Percentiles rank a stretch among this genome's conserved stretches.
Evolutionary conservation across 305 asterid genomes (phyloP).

Genomic region (Striga hermonthica): DNA sequence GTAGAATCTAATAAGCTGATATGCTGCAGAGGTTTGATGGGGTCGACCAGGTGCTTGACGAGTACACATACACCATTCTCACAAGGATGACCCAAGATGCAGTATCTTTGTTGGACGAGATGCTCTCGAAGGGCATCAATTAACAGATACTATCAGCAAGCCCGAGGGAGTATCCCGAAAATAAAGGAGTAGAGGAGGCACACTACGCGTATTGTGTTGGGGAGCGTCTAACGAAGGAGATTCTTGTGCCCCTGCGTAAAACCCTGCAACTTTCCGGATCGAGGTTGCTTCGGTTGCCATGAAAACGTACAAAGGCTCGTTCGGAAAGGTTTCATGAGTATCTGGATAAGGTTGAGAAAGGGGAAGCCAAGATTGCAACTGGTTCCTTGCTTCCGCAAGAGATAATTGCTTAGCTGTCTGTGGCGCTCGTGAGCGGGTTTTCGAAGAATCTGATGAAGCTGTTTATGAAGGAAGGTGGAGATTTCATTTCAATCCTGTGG

Average conservation of each 20-base stretch:
- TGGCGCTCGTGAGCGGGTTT: slow-evolving; percentile 47
- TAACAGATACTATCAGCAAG: too few species aligned
- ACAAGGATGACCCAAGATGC: slow-evolving; percentile 76
- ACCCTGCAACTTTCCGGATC: slow-evolving; percentile 39
- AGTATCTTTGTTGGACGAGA: slow-evolving; percentile 65
- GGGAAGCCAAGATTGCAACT: slow-evolving; percentile 40
- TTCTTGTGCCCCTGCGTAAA: slow-evolving; percentile 39
- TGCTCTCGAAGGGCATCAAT: slow-evolving; percentile 68
- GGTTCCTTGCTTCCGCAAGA: slow-evolving; percentile 49
- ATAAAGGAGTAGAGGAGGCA: slow-evolving; percentile 38
- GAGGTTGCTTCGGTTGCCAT: slow-evolving; percentile 45
- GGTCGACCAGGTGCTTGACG: slow-evolving; percentile 60
- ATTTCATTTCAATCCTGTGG: slow-evolving; percentile 33
- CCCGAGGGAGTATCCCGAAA: slow-evolving; percentile 36
- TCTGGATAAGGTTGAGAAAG: slow-evolving; percentile 35
- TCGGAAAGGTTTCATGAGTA: slow-evolving; percentile 37
- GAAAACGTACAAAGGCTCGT: slow-evolving; percentile 34
- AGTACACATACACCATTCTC: slow-evolving; percentile 79
- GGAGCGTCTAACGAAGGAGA: slow-evolving; percentile 47
- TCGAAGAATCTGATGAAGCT: slow-evolving; percentile 47
- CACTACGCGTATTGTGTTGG: slow-evolving; percentile 41
- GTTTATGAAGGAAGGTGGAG: slow-evolving; percentile 37
- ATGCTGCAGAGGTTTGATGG: slow-evolving; percentile 73
- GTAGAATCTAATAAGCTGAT: slow-evolving; percentile 58
- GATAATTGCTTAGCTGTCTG: slow-evolving; percentile 38